Evolutionary conservation across 768 basidiomycete species (phyloP).

Genomic region (Cantharellus cinnabarinus): DNA sequence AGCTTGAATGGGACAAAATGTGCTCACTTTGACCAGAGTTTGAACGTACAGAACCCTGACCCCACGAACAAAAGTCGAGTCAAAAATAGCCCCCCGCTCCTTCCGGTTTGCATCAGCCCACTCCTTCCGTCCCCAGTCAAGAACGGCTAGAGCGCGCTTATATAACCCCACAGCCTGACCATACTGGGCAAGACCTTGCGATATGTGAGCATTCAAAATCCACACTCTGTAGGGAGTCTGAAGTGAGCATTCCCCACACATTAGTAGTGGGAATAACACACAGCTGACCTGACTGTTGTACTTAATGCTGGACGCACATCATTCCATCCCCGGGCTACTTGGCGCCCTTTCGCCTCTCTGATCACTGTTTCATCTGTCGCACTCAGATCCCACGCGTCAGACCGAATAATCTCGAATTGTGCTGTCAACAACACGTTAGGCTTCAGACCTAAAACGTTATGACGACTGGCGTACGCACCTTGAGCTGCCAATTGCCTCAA

Average conservation of each 20-base stretch:
- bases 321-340: neutral
- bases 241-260: neutral
- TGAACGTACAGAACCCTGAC: neutral
- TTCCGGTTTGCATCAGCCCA: neutral
- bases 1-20: neutral
- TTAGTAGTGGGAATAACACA: neutral
- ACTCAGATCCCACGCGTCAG: neutral
- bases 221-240: neutral
- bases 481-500: neutral
- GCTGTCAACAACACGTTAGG: neutral
- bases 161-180: neutral
- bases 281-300: neutral
- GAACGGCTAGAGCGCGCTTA: neutral
- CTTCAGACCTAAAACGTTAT: neutral
- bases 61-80: constrained; percentile 1
- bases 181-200: neutral
- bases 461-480: neutral
- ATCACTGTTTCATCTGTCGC: neutral
- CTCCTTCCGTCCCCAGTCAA: neutral
- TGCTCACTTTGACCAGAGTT: neutral
- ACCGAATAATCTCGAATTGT: neutral
- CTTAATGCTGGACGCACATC: neutral
- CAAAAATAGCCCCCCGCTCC: neutral
- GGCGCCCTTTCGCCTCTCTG: neutral
- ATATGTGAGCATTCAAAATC: neutral